Evolutionary conservation across 306 rosid genomes (phyloP).

Genomic region (Castanospermum australe): DNA sequence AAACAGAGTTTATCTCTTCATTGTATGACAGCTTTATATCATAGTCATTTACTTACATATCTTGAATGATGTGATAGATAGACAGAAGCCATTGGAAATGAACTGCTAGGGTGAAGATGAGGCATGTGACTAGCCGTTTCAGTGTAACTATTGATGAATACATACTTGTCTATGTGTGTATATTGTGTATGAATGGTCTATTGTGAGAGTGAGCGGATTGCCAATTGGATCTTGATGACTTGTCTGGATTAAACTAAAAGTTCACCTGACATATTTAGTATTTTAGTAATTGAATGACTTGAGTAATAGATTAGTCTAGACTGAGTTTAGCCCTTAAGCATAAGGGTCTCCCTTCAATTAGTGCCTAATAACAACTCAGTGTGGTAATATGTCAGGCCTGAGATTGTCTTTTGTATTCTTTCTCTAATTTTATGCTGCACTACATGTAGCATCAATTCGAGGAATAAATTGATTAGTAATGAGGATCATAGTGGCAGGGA

Average conservation of each 20-base stretch:
- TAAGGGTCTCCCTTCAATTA: conserved; percentile 8
- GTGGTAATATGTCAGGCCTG: background rate
- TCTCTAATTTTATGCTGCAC: background rate
- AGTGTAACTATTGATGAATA: background rate
- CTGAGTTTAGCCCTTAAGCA: background rate
- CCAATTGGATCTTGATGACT: conserved; percentile 4
- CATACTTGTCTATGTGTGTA: background rate
- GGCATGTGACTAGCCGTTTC: conserved; percentile 5
- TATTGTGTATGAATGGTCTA: background rate
- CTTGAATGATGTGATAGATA: background rate
- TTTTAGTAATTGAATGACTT: conserved; percentile 4
- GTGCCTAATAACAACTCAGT: background rate
- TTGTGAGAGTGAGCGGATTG: background rate
- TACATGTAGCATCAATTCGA: background rate
- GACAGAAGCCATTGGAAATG: background rate
- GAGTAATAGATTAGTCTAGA: conserved; percentile 14
- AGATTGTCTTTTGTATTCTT: background rate
- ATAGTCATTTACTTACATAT: background rate
- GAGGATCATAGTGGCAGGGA: conserved; percentile 42
- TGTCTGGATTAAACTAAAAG: background rate
- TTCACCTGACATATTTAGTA: background rate
- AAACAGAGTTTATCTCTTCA: conserved; percentile 3
- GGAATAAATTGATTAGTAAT: conserved; percentile 22
- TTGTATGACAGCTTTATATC: conserved; percentile 6
- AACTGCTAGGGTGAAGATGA: conserved; percentile 12